Evolutionary conservation across 176 grass and related monocot genomes (phyloP).

Genomic region (Musa acuminata): DNA sequence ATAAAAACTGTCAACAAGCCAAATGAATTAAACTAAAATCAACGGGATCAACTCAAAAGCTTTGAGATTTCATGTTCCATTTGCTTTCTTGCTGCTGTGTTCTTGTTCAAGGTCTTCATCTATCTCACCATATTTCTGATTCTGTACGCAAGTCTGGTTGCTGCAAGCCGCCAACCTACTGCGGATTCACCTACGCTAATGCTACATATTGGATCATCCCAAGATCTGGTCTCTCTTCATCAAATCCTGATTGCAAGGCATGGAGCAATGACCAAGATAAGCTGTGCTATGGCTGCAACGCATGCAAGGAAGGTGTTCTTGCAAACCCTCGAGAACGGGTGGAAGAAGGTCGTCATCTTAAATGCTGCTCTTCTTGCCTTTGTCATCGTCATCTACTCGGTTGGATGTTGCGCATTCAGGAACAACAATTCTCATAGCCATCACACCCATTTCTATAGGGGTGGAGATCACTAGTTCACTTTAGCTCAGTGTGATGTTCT

Average conservation of each 20-base stretch:
- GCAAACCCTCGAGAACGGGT: neutral
- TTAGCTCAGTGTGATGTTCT: too few species aligned
- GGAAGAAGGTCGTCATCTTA: conserved; percentile 3
- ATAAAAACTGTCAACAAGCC: too few species aligned
- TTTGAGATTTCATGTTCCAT: too few species aligned
- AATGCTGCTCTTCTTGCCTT: neutral
- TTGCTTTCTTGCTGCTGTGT: too few species aligned
- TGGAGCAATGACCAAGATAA: conserved; percentile 4
- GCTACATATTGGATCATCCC: neutral
- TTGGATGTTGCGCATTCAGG: conserved; percentile 2
- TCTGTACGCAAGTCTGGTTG: neutral
- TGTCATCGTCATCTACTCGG: neutral
- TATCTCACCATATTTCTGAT: neutral
- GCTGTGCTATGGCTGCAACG: neutral
- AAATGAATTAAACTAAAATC: too few species aligned
- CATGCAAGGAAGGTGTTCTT: conserved; percentile 4
- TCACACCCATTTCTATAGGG: neutral
- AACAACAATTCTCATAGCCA: neutral
- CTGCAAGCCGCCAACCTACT: neutral
- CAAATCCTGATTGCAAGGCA: neutral
- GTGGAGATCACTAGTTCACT: too few species aligned
- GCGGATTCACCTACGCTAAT: neutral
- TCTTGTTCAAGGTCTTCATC: too few species aligned
- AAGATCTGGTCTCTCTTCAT: neutral
- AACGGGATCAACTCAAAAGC: too few species aligned